Base-by-base conservation (phyloP, 139 green algal genomes). In the Coelastrella sp. region DNA sequence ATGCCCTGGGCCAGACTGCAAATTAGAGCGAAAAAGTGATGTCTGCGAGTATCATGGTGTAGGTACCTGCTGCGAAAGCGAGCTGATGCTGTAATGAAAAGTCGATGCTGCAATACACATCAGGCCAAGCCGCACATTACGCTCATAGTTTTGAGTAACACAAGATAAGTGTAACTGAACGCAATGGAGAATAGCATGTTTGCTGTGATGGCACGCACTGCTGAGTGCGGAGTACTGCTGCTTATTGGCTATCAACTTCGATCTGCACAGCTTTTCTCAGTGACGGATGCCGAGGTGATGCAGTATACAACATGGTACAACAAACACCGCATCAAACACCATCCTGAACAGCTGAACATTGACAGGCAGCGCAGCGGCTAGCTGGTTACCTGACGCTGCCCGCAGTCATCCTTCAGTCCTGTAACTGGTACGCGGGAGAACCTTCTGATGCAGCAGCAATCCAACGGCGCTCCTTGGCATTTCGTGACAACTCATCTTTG, bases 261-360 rank as follows among this genome's bases (percentile, higher is more conserved):
- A 11, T 37, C 73, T 15, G n/a, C 67, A 27, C 73, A 81, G 5
- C 41, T 89, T 21, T 85, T 91, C 2, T 60, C 53, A 0, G 27
- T n/a, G 5, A 84, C 83, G 45, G 88, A 91, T 66, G 88, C 80
- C 17, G 66, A 91, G 88, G 88, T 88, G 75, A 51, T 41, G 62
- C n/a, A 27, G 27, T 27, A n/a, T n/a, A n/a, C n/a, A n/a, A n/a
- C n/a, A n/a, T n/a, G n/a, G n/a, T n/a, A n/a, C n/a, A n/a, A n/a
- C n/a, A n/a, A n/a, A n/a, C n/a, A n/a, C n/a, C n/a, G n/a, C n/a
- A n/a, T n/a, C n/a, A n/a, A n/a, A n/a, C n/a, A n/a, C n/a, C n/a
- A n/a, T n/a, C n/a, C n/a, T n/a, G n/a, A n/a, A n/a, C n/a, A n/a
- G n/a, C n/a, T n/a, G n/a, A n/a, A n/a, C n/a, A n/a, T 15, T 9